These are phyloP conservation scores for Annulohypoxylon maeteangense DNA, from an alignment of 495 filamentous ascomycete genomes.

Conservation along the genomic window DNA sequence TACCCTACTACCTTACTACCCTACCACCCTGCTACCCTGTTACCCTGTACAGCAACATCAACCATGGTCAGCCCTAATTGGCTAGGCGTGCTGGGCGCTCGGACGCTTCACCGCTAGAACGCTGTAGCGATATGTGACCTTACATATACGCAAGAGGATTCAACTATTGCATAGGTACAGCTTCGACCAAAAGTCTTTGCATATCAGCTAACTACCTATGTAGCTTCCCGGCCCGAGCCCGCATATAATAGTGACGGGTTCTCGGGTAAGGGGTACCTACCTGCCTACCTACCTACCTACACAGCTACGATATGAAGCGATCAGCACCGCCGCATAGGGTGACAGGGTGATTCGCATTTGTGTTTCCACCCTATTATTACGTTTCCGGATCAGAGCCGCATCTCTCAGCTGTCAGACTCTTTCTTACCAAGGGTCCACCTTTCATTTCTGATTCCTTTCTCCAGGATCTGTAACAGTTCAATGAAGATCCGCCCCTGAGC, in stretches of 20 bases:
- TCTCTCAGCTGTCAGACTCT: no score
- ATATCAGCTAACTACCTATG: background rate
- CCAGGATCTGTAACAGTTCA: background rate
- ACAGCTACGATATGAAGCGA: background rate
- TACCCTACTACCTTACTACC: background rate
- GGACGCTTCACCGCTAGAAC: constrained; percentile 12
- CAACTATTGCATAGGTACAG: no score
- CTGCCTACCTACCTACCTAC: no score
- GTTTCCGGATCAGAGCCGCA: constrained; percentile 3
- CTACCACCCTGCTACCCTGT: background rate
- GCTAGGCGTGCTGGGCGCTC: background rate
- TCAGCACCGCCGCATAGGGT: background rate
- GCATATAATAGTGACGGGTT: background rate
- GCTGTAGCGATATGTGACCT: background rate
- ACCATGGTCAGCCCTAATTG: background rate
- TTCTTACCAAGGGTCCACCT: background rate
- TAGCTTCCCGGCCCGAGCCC: background rate
- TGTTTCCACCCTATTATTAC: background rate
- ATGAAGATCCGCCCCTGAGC: background rate
- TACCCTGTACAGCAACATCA: background rate
- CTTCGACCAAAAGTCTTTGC: constrained; percentile 2
- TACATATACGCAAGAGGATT: constrained; percentile 7
- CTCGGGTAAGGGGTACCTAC: background rate
- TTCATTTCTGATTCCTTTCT: background rate
- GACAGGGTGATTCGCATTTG: constrained; percentile 1